Conservation (phyloP, 73 alveolate genomes). For the Paramecium pentaurelia region DNA sequence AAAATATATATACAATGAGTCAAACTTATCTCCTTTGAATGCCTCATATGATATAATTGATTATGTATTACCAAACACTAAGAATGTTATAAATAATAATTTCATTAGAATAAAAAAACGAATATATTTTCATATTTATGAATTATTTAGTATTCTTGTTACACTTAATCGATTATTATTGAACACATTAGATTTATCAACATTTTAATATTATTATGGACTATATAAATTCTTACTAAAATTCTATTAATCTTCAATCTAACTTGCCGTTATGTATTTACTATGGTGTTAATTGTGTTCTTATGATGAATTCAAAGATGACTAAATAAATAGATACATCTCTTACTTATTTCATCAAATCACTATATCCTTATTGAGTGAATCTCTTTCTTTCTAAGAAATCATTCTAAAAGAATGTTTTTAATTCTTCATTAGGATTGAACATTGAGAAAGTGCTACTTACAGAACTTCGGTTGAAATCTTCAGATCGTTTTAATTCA, state of each 20-base stretch:
- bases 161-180: conserved; percentile 35
- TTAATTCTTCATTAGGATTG: conserved; percentile 41
- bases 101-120: neutral
- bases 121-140: neutral
- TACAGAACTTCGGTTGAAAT: conserved; percentile 34
- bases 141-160: conserved; percentile 40
- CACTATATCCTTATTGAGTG: neutral
- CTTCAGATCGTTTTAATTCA: neutral
- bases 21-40: neutral
- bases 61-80: neutral
- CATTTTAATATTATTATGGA: neutral
- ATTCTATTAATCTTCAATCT: conserved; percentile 20
- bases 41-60: neutral
- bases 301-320: neutral
- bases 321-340: neutral
- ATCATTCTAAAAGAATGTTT: conserved; percentile 30
- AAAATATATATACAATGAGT: neutral
- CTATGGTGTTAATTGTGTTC: neutral
- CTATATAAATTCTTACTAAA: neutral
- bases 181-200: conserved; percentile 26
- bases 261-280: neutral
- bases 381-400: conserved; percentile 25
- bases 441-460: conserved; percentile 26
- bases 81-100: neutral
- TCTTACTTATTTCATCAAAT: neutral